phyloP scores from a whole-genome alignment of 2,329 filamentous ascomycete species.

The Aureobasidium namibiae region DNA sequence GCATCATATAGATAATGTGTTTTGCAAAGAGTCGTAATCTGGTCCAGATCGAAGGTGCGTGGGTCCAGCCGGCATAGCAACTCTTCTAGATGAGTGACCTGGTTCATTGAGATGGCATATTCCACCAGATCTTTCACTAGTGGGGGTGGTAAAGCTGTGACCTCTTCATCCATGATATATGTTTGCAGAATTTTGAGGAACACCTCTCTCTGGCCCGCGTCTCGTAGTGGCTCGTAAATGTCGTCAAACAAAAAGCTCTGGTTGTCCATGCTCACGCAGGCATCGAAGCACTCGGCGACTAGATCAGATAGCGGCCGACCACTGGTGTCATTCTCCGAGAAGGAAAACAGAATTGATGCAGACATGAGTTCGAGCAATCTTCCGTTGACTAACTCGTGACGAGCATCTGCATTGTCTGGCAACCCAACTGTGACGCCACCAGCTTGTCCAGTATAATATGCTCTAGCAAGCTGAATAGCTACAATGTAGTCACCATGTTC shows the following conservation, averaged over 20 bases:
- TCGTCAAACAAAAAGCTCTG: constrained; percentile 83
- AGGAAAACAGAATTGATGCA: constrained; percentile 72
- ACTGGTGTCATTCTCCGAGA: constrained; percentile 51
- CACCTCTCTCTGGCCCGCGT: constrained; percentile 60
- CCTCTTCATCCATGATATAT: constrained; percentile 70
- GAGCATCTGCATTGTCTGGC: constrained; percentile 67
- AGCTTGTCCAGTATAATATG: constrained; percentile 84
- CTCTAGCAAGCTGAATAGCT: constrained; percentile 81
- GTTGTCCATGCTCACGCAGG: constrained; percentile 70
- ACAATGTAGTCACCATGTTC: constrained; percentile 93
- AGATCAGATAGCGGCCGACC: constrained; percentile 8
- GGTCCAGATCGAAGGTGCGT: constrained; percentile 83
- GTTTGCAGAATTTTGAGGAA: constrained; percentile 86
- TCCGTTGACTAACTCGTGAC: constrained; percentile 76
- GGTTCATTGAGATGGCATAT: constrained; percentile 68
- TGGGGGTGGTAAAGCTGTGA: constrained; percentile 68
- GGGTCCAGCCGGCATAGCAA: constrained; percentile 92
- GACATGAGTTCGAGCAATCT: constrained; percentile 90
- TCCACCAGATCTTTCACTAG: constrained; percentile 80
- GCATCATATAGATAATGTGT: constrained; percentile 90
- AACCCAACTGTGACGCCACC: constrained; percentile 91
- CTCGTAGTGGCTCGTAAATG: constrained; percentile 83
- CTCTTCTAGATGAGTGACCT: constrained; percentile 76
- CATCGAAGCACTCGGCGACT: constrained; percentile 67
- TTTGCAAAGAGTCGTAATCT: constrained; percentile 84